phyloP scores from a whole-genome alignment of 2,329 filamentous ascomycete species.

The Pyrenophora seminiperda region DNA sequence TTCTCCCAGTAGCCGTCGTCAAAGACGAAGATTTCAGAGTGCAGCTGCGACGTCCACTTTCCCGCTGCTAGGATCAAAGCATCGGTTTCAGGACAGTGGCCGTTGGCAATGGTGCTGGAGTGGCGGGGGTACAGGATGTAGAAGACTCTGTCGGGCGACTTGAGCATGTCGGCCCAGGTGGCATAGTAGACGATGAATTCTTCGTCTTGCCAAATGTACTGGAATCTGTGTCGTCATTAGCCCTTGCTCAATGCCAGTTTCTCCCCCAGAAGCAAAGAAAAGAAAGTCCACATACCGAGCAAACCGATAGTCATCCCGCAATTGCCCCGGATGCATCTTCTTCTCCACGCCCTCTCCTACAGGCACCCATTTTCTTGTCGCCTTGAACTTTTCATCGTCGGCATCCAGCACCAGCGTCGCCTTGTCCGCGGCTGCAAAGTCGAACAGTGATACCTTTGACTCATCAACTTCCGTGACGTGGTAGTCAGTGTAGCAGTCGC shows the following conservation, averaged over 20 bases:
- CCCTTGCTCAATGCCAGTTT: not conserved
- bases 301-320: slow-evolving; percentile 31
- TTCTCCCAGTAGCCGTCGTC: slow-evolving; percentile 69
- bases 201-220: slow-evolving; percentile 37
- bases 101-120: slow-evolving; percentile 14
- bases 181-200: slow-evolving; percentile 40
- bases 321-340: slow-evolving; percentile 26
- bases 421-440: slow-evolving; percentile 26
- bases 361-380: slow-evolving; percentile 20
- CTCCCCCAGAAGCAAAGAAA: no score
- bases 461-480: not conserved
- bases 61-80: slow-evolving; percentile 62
- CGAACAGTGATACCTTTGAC: slow-evolving; percentile 15
- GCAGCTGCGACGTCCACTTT: slow-evolving; percentile 61
- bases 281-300: slow-evolving; percentile 20
- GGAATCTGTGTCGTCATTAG: slow-evolving; percentile 21
- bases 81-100: slow-evolving; percentile 46
- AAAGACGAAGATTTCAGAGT: slow-evolving; percentile 70
- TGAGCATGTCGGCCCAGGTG: slow-evolving; percentile 32
- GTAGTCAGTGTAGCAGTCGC: no score
- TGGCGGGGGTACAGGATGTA: slow-evolving; percentile 27
- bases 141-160: slow-evolving; percentile 26
- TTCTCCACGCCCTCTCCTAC: slow-evolving; percentile 34
- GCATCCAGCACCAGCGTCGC: slow-evolving; percentile 13
- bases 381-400: slow-evolving; percentile 2